Conservation (phyloP, 2,329 filamentous ascomycete genomes). For the Aspergillus pseudotamarii region DNA sequence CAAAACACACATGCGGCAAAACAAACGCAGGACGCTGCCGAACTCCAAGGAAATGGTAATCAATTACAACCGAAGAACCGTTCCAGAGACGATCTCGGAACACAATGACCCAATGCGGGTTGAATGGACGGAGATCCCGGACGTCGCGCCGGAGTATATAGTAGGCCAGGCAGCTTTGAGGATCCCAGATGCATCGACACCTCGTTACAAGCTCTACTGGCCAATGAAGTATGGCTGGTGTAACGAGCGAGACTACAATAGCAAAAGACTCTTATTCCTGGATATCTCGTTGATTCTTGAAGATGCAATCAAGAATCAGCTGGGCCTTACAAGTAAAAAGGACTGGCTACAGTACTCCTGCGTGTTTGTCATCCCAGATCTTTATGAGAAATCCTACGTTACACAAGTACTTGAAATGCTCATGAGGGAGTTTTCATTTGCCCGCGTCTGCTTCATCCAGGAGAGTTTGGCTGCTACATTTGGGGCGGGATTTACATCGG, state of each 20-base stretch:
- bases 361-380: slow-evolving; percentile 94
- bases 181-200: slow-evolving; percentile 84
- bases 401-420: slow-evolving; percentile 81
- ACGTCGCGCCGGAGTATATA: slow-evolving; percentile 73
- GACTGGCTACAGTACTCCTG: slow-evolving; percentile 91
- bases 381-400: slow-evolving; percentile 94
- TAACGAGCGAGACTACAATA: slow-evolving; percentile 86
- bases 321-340: slow-evolving; percentile 75
- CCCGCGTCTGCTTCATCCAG: slow-evolving; percentile 88
- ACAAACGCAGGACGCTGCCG: slow-evolving; percentile 93
- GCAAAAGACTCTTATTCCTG: slow-evolving; percentile 76
- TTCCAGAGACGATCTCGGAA: slow-evolving; percentile 83
- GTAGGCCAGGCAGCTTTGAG: slow-evolving; percentile 80
- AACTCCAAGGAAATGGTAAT: slow-evolving; percentile 95
- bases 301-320: slow-evolving; percentile 80
- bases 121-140: slow-evolving; percentile 85
- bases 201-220: slow-evolving; percentile 91
- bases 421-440: slow-evolving; percentile 88
- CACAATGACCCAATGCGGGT: slow-evolving; percentile 94
- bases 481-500: slow-evolving; percentile 89
- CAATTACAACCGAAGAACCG: slow-evolving; percentile 86
- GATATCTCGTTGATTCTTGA: slow-evolving; percentile 88
- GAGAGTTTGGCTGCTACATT: slow-evolving; percentile 94
- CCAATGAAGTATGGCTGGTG: slow-evolving; percentile 83
- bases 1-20: slow-evolving; percentile 85